Evolutionary conservation across 306 rosid species (phyloP), one percentile per base, ranked within the genome.

Genomic region (Pyrus communis): DNA sequence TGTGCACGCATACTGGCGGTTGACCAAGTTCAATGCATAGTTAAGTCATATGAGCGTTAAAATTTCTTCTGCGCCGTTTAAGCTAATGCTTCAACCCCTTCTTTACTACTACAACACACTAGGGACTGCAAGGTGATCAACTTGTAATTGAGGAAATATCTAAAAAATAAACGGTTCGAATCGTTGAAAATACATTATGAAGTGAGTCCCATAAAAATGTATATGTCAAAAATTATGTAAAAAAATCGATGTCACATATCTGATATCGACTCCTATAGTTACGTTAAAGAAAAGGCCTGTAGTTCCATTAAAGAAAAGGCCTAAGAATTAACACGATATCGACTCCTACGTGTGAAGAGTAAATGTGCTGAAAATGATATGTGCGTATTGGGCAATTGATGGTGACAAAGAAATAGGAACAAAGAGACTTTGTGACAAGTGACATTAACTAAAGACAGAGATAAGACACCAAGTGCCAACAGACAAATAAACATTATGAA

Each of bases 171-270:
- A 38, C 0, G 0, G 0, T 38, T 38, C 2, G 0, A 38, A 38
- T 38, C 10, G 2, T 38, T 38, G 0, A 38, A 38, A 38, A 38
- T 38, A 33, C 4, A 38, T 38, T 38, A 38, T 38, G 0, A 38
- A 38, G 0, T 38, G 0, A 2, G 10, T 38, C 0, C 0, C 0
- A 1, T 38, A 38, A 38, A 38, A 38, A 38, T 0, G 0, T 38
- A 1, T 38, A 38, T 38, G 42, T 38, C 9, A 38, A 7, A 38
- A 38, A 7, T 38, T 38, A 0, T 38, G 42, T 38, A 38, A 7
- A 38, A 38, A 38, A 7, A 1, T 38, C 4, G 4, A 54, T 19
- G 3, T 15, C 9, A 15, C n/a, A 18, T 1, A 52, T 14, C 23
- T 2, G 7, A 15, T 2, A 15, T 54, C 0, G 23, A 19, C 57